Percentiles rank a stretch among this genome's conserved stretches.
These are phyloP conservation scores for Dalechampia spathulata DNA, from an alignment of 441 rosid species.

Conservation along the genomic window DNA sequence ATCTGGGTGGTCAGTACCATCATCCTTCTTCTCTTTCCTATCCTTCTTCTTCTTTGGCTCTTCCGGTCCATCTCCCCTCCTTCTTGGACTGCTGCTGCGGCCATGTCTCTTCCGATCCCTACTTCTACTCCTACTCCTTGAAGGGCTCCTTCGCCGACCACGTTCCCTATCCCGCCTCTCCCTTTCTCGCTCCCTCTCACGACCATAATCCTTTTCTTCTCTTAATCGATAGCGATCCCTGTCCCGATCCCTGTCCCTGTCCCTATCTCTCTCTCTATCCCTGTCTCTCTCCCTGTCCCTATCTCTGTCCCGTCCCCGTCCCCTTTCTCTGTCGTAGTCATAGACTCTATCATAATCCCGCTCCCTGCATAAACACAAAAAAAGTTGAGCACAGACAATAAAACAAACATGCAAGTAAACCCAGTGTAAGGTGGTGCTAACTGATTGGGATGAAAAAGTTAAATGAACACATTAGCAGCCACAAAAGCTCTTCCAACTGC, in stretches of 20 bases:
- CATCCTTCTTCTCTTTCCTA: constrained; percentile 47
- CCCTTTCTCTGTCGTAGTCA: constrained; percentile 44
- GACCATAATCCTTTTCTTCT: constrained; percentile 56
- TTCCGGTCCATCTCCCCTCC: constrained; percentile 33
- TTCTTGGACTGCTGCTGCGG: constrained; percentile 47
- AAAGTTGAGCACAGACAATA: too few species aligned
- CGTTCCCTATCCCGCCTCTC: constrained; percentile 65
- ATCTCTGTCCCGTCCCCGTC: constrained; percentile 39
- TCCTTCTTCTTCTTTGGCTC: constrained; percentile 73
- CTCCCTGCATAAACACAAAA: constrained; percentile 30
- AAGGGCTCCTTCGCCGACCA: constrained; percentile 57
- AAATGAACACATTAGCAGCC: too few species aligned
- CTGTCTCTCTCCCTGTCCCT: constrained; percentile 40
- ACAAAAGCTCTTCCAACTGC: too few species aligned
- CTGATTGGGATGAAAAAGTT: too few species aligned
- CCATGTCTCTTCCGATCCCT: constrained; percentile 70
- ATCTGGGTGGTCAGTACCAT: constrained; percentile 73
- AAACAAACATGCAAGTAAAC: too few species aligned
- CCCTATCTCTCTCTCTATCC: constrained; percentile 39
- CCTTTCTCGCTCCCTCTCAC: constrained; percentile 48
- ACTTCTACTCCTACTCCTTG: constrained; percentile 61
- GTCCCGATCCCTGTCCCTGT: constrained; percentile 42
- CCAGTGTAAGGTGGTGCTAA: too few species aligned
- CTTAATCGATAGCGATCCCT: constrained; percentile 43
- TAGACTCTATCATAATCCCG: constrained; percentile 52